A percentile compares a stretch with the other conserved stretches of the same genome.
Evolutionary conservation across 331 rosid species (phyloP).

Genomic region (Dryas integrifolia): DNA sequence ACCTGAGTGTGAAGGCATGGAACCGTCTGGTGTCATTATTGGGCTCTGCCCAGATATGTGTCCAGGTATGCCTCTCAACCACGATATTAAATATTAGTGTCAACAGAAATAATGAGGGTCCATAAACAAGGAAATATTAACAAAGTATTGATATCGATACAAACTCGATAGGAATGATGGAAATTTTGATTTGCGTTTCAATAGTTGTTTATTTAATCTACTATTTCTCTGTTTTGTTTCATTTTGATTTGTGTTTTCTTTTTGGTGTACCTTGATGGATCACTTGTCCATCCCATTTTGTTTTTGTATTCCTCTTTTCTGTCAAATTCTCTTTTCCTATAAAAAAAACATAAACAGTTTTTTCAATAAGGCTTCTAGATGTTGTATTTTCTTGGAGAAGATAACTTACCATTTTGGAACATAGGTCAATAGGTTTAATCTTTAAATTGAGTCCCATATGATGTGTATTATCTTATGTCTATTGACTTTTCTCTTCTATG

Average conservation of each 20-base stretch:
- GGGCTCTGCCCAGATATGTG: slow-evolving; percentile 96
- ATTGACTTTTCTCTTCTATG: slow-evolving; percentile 18
- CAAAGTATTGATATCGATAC: neutral
- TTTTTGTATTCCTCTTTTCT: too few relatives aligned
- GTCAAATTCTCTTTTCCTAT: too few relatives aligned
- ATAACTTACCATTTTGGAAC: too few relatives aligned
- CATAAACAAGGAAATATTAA: neutral
- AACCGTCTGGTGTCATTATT: slow-evolving; percentile 54
- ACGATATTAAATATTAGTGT: slow-evolving; percentile 11
- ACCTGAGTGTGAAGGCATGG: slow-evolving; percentile 55
- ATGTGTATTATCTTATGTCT: slow-evolving; percentile 15
- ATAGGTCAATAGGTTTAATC: too few relatives aligned
- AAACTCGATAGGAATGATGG: neutral
- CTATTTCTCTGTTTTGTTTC: neutral
- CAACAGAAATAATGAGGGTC: neutral
- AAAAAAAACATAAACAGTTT: too few relatives aligned
- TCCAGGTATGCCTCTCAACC: slow-evolving; percentile 64
- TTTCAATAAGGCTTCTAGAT: too few relatives aligned
- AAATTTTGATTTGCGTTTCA: neutral
- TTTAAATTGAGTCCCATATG: too few relatives aligned
- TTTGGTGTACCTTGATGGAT: neutral
- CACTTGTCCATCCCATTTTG: too few relatives aligned
- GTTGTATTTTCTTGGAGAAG: too few relatives aligned
- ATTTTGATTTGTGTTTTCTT: neutral
- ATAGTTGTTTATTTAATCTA: neutral